Conservation (phyloP, 148 eudicot genomes). For the Suaeda aralocaspica region DNA sequence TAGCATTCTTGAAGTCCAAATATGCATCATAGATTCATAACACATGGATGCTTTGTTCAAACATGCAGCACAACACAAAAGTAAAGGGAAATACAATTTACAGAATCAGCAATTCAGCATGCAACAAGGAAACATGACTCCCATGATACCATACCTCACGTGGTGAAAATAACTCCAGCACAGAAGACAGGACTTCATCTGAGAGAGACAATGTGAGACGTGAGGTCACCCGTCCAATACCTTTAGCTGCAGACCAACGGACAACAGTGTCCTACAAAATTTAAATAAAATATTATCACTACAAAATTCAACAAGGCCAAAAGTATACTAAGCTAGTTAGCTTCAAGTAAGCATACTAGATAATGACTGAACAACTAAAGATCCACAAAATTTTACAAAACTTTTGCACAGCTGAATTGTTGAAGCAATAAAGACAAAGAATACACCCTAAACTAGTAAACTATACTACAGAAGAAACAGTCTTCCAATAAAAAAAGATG, state of each 20-base stretch:
- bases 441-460: too few relatives aligned
- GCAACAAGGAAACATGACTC: constrained; percentile 8
- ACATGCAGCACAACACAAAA: constrained; percentile 1
- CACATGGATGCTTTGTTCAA: neutral
- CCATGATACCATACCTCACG: constrained; percentile 62
- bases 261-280: constrained; percentile 87
- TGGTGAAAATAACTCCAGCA: constrained; percentile 87
- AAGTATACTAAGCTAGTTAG: neutral
- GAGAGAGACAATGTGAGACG: constrained; percentile 71
- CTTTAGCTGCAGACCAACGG: constrained; percentile 99
- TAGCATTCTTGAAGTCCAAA: neutral
- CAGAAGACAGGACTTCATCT: constrained; percentile 89
- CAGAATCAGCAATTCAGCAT: neutral
- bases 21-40: neutral
- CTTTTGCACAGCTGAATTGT: neutral
- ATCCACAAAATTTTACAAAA: neutral
- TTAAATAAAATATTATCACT: neutral
- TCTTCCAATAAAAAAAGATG: too few relatives aligned
- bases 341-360: neutral
- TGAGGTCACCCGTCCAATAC: constrained; percentile 88
- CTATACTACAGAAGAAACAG: too few relatives aligned
- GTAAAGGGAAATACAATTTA: neutral
- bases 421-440: too few relatives aligned
- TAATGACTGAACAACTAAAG: neutral
- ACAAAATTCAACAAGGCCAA: constrained; percentile 6